Evolutionary conservation across 2,329 filamentous ascomycete species (phyloP), one percentile per base, ranked within the genome.

Genomic region (Alternaria novae-zelandiae): DNA sequence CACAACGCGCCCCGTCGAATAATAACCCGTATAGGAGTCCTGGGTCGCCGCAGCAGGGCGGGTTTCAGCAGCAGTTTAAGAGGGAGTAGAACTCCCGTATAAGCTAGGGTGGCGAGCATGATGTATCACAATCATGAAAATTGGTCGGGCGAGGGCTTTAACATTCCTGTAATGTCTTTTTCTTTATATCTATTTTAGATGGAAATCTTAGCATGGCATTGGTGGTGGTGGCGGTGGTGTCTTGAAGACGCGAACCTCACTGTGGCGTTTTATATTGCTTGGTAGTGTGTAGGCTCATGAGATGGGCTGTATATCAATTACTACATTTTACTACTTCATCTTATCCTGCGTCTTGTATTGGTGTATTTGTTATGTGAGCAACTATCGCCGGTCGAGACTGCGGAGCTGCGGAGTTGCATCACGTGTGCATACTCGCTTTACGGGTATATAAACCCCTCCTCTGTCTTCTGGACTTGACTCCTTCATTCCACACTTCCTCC

Each of bases 11-110:
- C 13, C n/a, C 43, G 9, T 56, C 54, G 41, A 53, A 53, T 51
- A 72, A 61, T 21, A 74, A 74, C 28, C 70, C 71, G 8, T 74
- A 61, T 28, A 47, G 59, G 15, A 57, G 44, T 30, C 49, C 54
- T 3, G 55, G 58, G 10, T 61, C 60, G 11, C 26, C 65, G 11
- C 61, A 55, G 23, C 36, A 62, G 28, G 41, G 49, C 9, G 36
- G 36, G 17, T 43, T 41, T 25, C 36, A 55, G 28, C 36, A 55
- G 41, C 47, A 46, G 25, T 61, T 45, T 12, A 70, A 69, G 60
- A 54, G 66, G 28, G 66, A 68, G 53, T 70, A 64, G 20, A 54
- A 21, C 5, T 36, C 3, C 2, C 28, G 2, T 2, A 11, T 9
- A 23, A 51, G 13, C 32, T 9, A 36, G 20, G 49, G 6, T 11